Base-by-base conservation (phyloP, 108 stramenopile species). In the Skeletonema marinoi region DNA sequence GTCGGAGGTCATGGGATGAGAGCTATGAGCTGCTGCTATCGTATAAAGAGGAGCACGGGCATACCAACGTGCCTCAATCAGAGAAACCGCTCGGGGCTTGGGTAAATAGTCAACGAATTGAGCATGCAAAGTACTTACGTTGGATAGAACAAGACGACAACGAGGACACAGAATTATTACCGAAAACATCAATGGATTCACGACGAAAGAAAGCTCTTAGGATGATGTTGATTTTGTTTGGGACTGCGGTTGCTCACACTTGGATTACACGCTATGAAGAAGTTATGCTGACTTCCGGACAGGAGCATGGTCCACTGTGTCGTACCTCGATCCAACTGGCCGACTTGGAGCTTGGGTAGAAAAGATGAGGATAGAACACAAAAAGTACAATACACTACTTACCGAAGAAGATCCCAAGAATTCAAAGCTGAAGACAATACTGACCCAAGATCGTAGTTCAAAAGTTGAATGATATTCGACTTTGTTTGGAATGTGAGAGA, bases 141-240 rank as follows among this genome's bases (percentile, higher is more conserved):
- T 30, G 64, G 19, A 39, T 44, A 5, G 65, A 72, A 38, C 48
- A 14, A 25, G 46, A 48, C 25, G 41, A 42, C 33, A 73, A 65
- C 17, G 60, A 66, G 41, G 30, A 36, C 46, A 16, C 42, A 32
- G n/a, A 41, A n/a, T n/a, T n/a, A 58, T 33, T 59, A 32, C 59
- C 59, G 25, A 71, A 42, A 3, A 81, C 80, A n/a, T 74, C 74
- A 39, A 82, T 82, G 81, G 78, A 77, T 30, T 16, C 72, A 5
- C 17, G 50, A 32, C 38, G 77, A 2, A 78, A 74, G 35, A n/a
- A 35, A 68, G 44, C 38, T 73, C 1, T 39, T 82, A n/a, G 4
- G 81, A 82, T 35, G 67, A 68, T 25, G 60, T 82, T 41, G 81
- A 71, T 21, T 82, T 82, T 64, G 67, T 82, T 17, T 82, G 81